Percentiles rank a stretch among this genome's conserved stretches.
Evolutionary conservation across 2,329 filamentous ascomycete species (phyloP).

Genomic region (Aspergillus tubingensis): DNA sequence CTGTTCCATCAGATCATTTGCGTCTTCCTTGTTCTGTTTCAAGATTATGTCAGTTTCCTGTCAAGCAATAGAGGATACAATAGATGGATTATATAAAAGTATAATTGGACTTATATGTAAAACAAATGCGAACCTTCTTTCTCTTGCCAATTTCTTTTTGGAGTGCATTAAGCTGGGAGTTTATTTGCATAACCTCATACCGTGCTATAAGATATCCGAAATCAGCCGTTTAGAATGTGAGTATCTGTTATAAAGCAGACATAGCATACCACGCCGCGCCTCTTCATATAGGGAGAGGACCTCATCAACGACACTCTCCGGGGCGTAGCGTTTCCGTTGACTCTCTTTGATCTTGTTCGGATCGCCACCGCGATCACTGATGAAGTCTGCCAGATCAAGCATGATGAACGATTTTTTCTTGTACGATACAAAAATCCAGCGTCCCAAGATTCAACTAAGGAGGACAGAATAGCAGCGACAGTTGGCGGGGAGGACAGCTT

Average conservation of each 20-base stretch:
- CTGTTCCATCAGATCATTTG: conserved; percentile 73
- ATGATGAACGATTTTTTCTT: conserved; percentile 47
- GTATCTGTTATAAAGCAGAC: not conserved
- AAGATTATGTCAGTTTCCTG: conserved; percentile 8
- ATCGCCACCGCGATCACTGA: conserved; percentile 84
- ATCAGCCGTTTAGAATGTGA: not conserved
- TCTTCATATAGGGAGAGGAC: conserved; percentile 85
- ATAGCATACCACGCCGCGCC: conserved; percentile 67
- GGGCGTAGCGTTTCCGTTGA: conserved; percentile 78
- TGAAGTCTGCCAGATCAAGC: conserved; percentile 78
- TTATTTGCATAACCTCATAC: conserved; percentile 77
- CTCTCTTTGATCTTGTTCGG: conserved; percentile 90
- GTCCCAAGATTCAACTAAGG: not conserved
- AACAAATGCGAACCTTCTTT: conserved; percentile 67
- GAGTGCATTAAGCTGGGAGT: conserved; percentile 80
- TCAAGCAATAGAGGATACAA: not conserved
- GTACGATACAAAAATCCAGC: not conserved
- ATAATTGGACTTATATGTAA: too few species aligned
- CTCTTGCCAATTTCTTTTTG: conserved; percentile 89
- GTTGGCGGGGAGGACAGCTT: not conserved
- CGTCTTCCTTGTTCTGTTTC: conserved; percentile 76
- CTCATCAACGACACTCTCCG: conserved; percentile 84
- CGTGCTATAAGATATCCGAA: conserved; percentile 53
- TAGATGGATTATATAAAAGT: not conserved
- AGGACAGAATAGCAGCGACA: not conserved